Base-by-base conservation (phyloP, 345 rosid species). In the Lumnitzera littorea region DNA sequence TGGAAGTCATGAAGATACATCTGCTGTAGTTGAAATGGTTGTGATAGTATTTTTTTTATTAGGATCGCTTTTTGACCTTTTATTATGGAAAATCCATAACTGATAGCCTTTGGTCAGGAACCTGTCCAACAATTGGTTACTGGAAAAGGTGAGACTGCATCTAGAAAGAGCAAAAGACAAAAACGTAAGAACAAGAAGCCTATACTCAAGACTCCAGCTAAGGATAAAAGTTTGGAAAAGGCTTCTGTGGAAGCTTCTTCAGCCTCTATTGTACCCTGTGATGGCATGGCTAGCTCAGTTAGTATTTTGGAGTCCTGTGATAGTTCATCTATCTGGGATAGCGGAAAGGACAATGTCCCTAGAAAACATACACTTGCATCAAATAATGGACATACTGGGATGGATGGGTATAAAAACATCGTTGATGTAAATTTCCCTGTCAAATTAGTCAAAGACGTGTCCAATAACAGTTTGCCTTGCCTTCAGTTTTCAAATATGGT, bases 151-250 rank as follows among this genome's bases (percentile, higher is more conserved):
- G 73, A 63, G 69, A 70, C 66, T 69, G 64, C 77, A 61, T 73
- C 76, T 63, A 82, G 82, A 75, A 85, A 70, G 83, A 80, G 73
- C 63, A 88, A 73, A 70, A 92, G 75, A 72, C 85, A 71, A 62
- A 91, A 76, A 78, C 80, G 57, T 59, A 89, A 76, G 69, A 85
- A 70, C 46, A 80, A 72, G 72, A 75, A 51, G 57, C 57, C 82
- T 61, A 58, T 65, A 68, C 57, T 63, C 53, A 79, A 67, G 48
- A 56, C 49, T 68, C 55, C 80, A 13, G 61, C 53, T 60, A 83
- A 69, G 63, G 57, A 66, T 48, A 72, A 50, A 62, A 75, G 73
- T 58, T 61, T 66, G n/a, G 70, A 79, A 65, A 68, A 59, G 31
- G 29, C 76, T 14, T 75, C 71, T 60, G 46, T 61, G 27, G 75